Base-by-base conservation (phyloP, 192 early-diverging fungal species). In the Gigaspora rosea region DNA sequence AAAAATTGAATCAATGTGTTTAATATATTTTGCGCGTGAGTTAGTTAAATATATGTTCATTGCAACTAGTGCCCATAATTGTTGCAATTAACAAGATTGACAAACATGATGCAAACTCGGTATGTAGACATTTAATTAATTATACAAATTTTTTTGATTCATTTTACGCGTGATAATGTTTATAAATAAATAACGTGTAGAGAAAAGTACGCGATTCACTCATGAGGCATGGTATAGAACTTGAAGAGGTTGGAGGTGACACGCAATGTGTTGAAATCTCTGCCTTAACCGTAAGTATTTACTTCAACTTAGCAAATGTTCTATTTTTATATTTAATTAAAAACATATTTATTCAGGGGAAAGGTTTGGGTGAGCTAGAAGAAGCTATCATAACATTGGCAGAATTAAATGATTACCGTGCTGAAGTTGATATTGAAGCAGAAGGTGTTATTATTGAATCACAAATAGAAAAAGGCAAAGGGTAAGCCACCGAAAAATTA, bases 51-150 rank as follows among this genome's bases (percentile, higher is more conserved):
- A 63, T 33, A 56, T 54, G n/a, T 20, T 49, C 41, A 41, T 73
- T 65, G 50, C 9, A 18, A 59, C 10, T 57, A 76, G 93, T 96
- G 20, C 95, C 96, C 22, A 90, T 99, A 51, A 91, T 99, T 75
- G 96, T 99, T 0, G 97, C 97, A 0, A 92, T 99, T 71, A 99
- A 97, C 89, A 99, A 99, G 82, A 97, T 96, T 80, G 97, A 99
- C 84, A 97, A 96, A 77, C 92, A 91, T 22, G 92, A 91, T 5
- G 91, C 88, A 2, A 87, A 94, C 36, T 82, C 91, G 4, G 82
- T 81, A 48, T 83, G 76, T 22, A 86, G 88, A 18, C 84, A 89
- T 67, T 83, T 66, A 18, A 71, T 27, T 22, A 36, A 6, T 9
- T 32, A n/a, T n/a, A n/a, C n/a, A n/a, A 33, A 33, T 35, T 62